Conservation (phyloP, 2,329 filamentous ascomycete genomes). For the Harringtonia aguacate region DNA sequence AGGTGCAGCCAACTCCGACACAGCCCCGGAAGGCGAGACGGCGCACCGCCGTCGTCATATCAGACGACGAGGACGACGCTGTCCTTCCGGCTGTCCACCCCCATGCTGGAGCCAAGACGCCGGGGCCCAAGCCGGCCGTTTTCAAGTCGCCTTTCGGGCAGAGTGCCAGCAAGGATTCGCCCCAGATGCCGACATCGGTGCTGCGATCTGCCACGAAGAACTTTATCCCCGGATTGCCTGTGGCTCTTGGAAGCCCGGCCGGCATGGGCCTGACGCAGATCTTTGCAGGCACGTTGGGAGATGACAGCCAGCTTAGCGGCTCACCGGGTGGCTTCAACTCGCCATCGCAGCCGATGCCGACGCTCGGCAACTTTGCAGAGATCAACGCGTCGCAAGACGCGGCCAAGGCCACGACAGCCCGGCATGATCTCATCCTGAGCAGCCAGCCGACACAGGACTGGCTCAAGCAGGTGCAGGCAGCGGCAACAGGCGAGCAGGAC, state of each 20-base stretch:
- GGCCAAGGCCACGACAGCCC: constrained; percentile 18
- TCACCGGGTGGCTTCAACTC: constrained; percentile 15
- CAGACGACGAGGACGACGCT: constrained; percentile 57
- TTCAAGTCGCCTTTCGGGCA: constrained; percentile 29
- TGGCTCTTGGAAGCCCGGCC: constrained; percentile 40
- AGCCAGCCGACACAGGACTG: constrained; percentile 31
- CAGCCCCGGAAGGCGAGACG: constrained; percentile 35
- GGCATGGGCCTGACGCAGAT: constrained; percentile 77
- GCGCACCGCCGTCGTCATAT: constrained; percentile 37
- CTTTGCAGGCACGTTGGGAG: constrained; percentile 75
- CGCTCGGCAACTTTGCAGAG: constrained; percentile 46
- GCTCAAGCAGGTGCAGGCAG: constrained; percentile 11
- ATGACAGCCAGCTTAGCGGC: constrained; percentile 39
- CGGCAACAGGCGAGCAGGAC: constrained; percentile 17
- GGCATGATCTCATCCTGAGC: constrained; percentile 38
- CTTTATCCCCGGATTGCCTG: constrained; percentile 58
- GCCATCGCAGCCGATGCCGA: constrained; percentile 42
- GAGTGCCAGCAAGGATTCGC: constrained; percentile 30
- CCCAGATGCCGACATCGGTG: constrained; percentile 49
- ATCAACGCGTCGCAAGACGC: constrained; percentile 33
- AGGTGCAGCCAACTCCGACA: constrained; percentile 4
- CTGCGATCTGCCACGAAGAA: constrained; percentile 58
- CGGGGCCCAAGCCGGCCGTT: constrained; percentile 30
- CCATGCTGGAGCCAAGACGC: constrained; percentile 27
- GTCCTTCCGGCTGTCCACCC: constrained; percentile 11